These are phyloP conservation scores for Cephalotrichum gorgonifer DNA, from an alignment of 2,329 filamentous ascomycete species.

Conservation along the genomic window DNA sequence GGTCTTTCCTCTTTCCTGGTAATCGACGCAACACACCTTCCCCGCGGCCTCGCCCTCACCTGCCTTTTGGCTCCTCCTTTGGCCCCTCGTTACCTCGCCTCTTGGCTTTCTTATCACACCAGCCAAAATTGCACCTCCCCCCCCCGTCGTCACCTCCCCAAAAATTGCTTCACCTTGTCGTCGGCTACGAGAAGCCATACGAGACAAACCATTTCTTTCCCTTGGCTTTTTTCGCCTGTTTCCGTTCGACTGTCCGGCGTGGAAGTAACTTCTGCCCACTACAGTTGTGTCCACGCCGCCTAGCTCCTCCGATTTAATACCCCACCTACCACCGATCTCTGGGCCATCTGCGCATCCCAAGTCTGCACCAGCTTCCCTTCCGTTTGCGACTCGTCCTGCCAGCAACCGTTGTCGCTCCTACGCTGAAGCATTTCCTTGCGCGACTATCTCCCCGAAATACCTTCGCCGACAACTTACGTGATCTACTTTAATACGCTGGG, in stretches of 20 bases:
- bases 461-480: background rate
- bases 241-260: background rate
- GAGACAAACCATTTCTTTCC: slow-evolving; percentile 30
- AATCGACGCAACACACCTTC: slow-evolving; percentile 4
- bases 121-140: background rate
- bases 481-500: background rate
- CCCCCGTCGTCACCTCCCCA: background rate
- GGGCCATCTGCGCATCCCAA: slow-evolving; percentile 1
- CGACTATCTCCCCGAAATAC: background rate
- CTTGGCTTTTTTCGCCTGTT: slow-evolving; percentile 9
- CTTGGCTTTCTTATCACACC: slow-evolving; percentile 5
- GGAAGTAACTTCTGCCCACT: background rate
- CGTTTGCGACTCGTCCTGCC: background rate
- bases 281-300: background rate
- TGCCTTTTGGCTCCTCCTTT: slow-evolving; percentile 1
- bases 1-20: slow-evolving; percentile 3
- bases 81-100: slow-evolving; percentile 4
- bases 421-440: background rate
- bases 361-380: background rate
- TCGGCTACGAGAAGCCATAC: slow-evolving; percentile 26
- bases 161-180: slow-evolving; percentile 9
- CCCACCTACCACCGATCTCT: slow-evolving; percentile 3
- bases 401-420: background rate
- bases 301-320: slow-evolving; percentile 3
- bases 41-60: slow-evolving; percentile 5